Percentiles rank a stretch among this genome's conserved stretches.
These are phyloP conservation scores for Puccinia polysora DNA, from an alignment of 1,284 basidiomycete genomes.

Conservation along the genomic window DNA sequence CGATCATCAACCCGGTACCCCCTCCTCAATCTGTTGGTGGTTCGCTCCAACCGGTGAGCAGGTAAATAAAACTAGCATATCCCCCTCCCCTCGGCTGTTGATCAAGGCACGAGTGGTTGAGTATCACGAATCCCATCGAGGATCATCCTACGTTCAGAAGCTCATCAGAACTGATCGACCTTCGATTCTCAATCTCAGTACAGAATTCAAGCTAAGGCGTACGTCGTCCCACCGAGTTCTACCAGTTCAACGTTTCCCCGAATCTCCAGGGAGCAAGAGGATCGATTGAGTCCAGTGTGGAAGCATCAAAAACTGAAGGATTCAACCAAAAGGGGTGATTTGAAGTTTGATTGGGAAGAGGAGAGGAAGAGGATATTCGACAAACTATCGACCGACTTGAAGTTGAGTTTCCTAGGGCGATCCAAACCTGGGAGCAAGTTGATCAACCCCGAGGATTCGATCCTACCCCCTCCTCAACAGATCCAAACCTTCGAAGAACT, in stretches of 20 bases:
- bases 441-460: background rate
- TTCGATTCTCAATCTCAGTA: constrained; percentile 1
- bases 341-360: constrained; percentile 20
- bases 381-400: constrained; percentile 27
- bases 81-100: background rate
- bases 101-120: too few species aligned
- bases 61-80: background rate
- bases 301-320: background rate
- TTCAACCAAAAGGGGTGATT: background rate
- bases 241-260: background rate
- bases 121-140: too few species aligned
- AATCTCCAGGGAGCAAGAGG: constrained; percentile 1
- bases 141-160: too few species aligned
- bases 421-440: constrained; percentile 10
- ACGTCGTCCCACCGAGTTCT: constrained; percentile 3
- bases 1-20: constrained; percentile 3
- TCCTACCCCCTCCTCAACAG: background rate
- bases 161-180: too few species aligned
- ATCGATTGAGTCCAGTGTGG: background rate
- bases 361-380: constrained; percentile 25
- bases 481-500: background rate
- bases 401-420: constrained; percentile 13
- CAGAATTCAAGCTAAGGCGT: constrained; percentile 23
- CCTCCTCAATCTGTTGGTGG: constrained; percentile 38
- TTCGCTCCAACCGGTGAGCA: constrained; percentile 30